These are phyloP conservation scores for Zopfochytrium polystomum DNA, from an alignment of 371 early-diverging fungal genomes.

Conservation along the genomic window DNA sequence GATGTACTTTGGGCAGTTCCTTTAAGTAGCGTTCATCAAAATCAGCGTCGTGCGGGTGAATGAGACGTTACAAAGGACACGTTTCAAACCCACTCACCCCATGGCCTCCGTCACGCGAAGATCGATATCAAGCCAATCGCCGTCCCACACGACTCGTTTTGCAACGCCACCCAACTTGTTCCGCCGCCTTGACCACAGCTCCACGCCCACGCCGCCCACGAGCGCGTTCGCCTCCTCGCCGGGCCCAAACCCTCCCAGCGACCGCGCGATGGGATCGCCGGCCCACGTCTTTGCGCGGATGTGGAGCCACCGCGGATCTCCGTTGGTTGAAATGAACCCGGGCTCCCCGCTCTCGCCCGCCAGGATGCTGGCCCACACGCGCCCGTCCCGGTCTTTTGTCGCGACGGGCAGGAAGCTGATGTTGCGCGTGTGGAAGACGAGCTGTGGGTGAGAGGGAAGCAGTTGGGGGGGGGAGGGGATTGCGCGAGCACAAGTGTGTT, in stretches of 20 bases:
- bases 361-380: too few relatives aligned
- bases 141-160: background rate
- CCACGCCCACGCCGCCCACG: slow-evolving; percentile 17
- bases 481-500: too few relatives aligned
- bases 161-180: slow-evolving; percentile 20
- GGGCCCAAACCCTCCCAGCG: background rate
- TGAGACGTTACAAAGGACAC: too few relatives aligned
- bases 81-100: too few relatives aligned
- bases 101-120: slow-evolving; percentile 5
- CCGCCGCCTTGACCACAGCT: slow-evolving; percentile 17
- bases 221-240: background rate
- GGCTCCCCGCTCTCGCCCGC: too few relatives aligned
- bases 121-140: background rate
- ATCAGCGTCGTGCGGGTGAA: slow-evolving; percentile 23
- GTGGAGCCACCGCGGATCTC: too few relatives aligned
- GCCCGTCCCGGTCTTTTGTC: too few relatives aligned
- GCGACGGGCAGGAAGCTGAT: too few relatives aligned
- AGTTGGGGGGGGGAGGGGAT: too few relatives aligned
- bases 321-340: too few relatives aligned
- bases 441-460: too few relatives aligned
- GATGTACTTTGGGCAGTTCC: slow-evolving; percentile 12
- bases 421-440: too few relatives aligned
- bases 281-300: background rate
- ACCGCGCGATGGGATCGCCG: slow-evolving; percentile 1
- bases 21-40: background rate